Evolutionary conservation across 2,329 filamentous ascomycete species (phyloP), one percentile per base, ranked within the genome.

Genomic region (Tolypocladium cylindrosporum): DNA sequence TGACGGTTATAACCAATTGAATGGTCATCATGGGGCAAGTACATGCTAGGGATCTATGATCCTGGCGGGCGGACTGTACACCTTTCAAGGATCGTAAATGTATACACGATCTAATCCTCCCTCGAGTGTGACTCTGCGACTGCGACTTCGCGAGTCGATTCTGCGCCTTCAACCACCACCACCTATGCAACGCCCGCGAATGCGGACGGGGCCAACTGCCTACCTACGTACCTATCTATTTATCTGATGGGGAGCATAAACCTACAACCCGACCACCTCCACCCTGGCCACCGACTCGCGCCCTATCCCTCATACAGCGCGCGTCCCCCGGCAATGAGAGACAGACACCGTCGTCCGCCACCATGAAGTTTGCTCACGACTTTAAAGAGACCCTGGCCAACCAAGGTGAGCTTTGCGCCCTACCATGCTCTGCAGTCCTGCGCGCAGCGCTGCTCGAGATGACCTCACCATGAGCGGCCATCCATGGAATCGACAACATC

Each of bases 291-390:
- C 48, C 31, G 39, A 54, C 16, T 39, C 37, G 51, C 11, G 2
- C n/a, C 11, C 36, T 40, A 36, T 54, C 52, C 13, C n/a, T 40
- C 13, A 10, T 14, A 19, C 36, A 54, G 24, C 52, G 34, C 45
- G 39, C 24, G 34, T 48, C 45, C 31, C 16, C 31, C 48, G 19
- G 48, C 31, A 8, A 21, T 52, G 48, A n/a, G 48, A 21, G 7
- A 36, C 3, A 27, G 24, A 36, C 31, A 4, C 11, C 48, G 48
- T 36, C 31, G 2, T 8, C 48, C 48, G 48, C 41, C 54, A 57
- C 63, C 57, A 96, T 96, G 91, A 96, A 96, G 79, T 96, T 95
- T 72, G 90, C 86, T 36, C 89, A 88, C 69, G 82, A 86, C 67
- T 94, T 91, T 70, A 84, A 86, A 68, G 82, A 87, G 65, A 80